These are phyloP conservation scores for Trichoderma endophyticum DNA, from an alignment of 2,329 filamentous ascomycete species.

Conservation along the genomic window DNA sequence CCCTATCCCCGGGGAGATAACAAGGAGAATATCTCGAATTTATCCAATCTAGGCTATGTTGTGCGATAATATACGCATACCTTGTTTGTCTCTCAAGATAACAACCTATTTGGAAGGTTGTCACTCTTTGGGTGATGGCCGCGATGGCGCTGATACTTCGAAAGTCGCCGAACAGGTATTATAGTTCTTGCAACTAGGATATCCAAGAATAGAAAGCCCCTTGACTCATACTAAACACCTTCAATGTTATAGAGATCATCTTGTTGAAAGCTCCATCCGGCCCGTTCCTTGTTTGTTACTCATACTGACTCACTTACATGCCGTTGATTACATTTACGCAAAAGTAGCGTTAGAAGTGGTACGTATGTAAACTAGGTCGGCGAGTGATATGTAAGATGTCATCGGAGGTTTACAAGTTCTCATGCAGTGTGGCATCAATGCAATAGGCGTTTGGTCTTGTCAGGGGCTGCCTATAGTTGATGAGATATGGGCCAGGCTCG, in stretches of 20 bases:
- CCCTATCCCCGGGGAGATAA: not conserved
- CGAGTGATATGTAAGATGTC: not conserved
- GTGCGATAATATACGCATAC: not conserved
- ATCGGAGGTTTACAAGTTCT: not conserved
- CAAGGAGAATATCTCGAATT: not conserved
- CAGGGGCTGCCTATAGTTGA: not conserved
- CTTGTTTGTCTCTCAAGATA: not conserved
- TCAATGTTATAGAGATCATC: not conserved
- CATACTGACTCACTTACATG: not conserved
- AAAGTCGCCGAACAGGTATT: not conserved
- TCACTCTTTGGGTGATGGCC: not conserved
- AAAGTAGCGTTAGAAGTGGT: not conserved
- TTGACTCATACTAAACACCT: not conserved
- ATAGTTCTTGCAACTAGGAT: not conserved
- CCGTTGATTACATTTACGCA: not conserved
- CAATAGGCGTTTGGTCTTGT: not conserved
- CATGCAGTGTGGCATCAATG: not conserved
- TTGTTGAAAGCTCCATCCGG: not conserved
- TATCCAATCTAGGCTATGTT: too few species aligned
- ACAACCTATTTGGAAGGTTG: not conserved
- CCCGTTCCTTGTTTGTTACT: not conserved
- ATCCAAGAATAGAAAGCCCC: not conserved
- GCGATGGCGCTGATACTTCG: not conserved
- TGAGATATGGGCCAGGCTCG: not conserved
- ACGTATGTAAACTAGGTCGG: not conserved